Evolutionary conservation across 2,329 filamentous ascomycete genomes (phyloP), one percentile per base, ranked within the genome.

Genomic region (Aureobasidium sp.): DNA sequence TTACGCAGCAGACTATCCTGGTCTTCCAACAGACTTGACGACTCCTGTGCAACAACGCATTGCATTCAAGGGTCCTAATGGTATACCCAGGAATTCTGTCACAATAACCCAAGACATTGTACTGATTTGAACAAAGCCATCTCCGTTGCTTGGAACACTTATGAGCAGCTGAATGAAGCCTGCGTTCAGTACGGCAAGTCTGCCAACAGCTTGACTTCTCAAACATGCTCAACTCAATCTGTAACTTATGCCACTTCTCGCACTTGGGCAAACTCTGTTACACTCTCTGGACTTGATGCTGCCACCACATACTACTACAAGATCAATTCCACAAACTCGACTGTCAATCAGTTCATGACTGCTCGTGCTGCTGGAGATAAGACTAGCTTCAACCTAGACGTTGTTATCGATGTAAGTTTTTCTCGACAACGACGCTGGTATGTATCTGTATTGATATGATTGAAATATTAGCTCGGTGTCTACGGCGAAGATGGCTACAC

Each of bases 231-330:
- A 1, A 71, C 70, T 15, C 70, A 66, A 3, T 80, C 81, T 0
- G 72, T 75, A 8, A 84, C 82, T 1, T 84, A 84, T 65, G 69
- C 73, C 0, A 79, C 78, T 0, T 83, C 82, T n/a, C 76, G 81
- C 13, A 85, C 82, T 0, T 83, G 76, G 66, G 77, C 77, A 39
- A 81, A 84, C 65, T 72, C 74, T 0, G 82, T 82, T 0, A 74
- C 73, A 1, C 70, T 85, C 37, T 73, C 73, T 0, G 74, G 68
- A 7, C 71, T 86, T 24, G 71, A 71, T 0, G 77, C 83, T 0
- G 81, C 78, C 0, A 84, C 82, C 1, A 83, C 77, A 0, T 86
- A 86, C 70, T 85, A 82, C 74, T 86, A 86, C 74, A 77, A 82
- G 72, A 84, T 85, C 53, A 75, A 74, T 9, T 84, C 82, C 2